phyloP scores from a whole-genome alignment of 1,139 yeast genomes.

The Tardiomyces blankii region DNA sequence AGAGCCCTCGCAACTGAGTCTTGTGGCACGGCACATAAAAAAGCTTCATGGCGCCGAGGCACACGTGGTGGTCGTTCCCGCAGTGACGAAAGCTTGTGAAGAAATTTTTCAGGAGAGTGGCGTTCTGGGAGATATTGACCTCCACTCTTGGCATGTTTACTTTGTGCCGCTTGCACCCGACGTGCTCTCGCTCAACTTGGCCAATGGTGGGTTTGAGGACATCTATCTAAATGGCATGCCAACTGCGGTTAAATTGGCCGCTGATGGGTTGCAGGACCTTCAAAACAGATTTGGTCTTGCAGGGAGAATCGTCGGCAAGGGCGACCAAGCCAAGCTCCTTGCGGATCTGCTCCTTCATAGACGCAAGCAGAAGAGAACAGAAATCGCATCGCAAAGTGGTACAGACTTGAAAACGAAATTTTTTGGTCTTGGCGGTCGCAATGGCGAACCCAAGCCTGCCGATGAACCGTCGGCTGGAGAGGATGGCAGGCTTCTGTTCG shows the following conservation, averaged over 20 bases:
- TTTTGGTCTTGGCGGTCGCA: conserved; percentile 1
- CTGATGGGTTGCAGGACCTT: conserved; percentile 29
- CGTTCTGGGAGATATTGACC: conserved; percentile 28
- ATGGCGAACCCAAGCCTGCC: conserved; percentile 1
- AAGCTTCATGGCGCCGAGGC: conserved; percentile 12
- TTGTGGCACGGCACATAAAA: conserved; percentile 19
- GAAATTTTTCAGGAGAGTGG: conserved; percentile 25
- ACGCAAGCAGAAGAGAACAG: conserved; percentile 10
- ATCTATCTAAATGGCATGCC: conserved; percentile 26
- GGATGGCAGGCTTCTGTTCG: conserved; percentile 10
- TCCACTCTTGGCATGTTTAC: conserved; percentile 25
- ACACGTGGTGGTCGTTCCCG: conserved; percentile 24
- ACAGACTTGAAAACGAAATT: conserved; percentile 1
- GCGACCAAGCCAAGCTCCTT: conserved; percentile 33
- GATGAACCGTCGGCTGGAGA: not conserved
- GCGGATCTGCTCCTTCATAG: conserved; percentile 25
- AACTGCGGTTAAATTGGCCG: conserved; percentile 30
- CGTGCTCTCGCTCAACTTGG: conserved; percentile 24
- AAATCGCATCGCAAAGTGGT: conserved; percentile 2
- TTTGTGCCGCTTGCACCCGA: conserved; percentile 25
- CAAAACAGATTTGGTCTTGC: conserved; percentile 26
- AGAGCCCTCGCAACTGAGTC: conserved; percentile 12
- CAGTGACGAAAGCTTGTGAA: conserved; percentile 22
- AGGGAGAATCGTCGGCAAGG: conserved; percentile 39
- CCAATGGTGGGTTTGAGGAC: conserved; percentile 23